These are phyloP conservation scores for Solidago caesia DNA, from an alignment of 129 eudicot species.

Conservation along the genomic window DNA sequence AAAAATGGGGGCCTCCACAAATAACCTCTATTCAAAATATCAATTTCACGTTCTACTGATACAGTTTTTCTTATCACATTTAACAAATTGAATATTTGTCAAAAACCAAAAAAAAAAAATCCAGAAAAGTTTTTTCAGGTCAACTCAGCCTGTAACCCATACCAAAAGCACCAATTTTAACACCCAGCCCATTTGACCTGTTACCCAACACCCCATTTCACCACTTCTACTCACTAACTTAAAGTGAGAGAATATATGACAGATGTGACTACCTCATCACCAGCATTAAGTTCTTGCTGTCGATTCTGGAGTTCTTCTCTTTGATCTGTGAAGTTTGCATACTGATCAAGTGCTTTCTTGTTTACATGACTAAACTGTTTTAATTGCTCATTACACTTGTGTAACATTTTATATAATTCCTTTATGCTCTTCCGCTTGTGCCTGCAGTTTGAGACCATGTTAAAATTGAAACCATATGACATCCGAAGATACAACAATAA, in stretches of 20 bases:
- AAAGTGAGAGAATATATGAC: constrained; percentile 8
- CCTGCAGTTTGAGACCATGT: constrained; percentile 37
- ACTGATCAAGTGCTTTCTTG: constrained; percentile 99
- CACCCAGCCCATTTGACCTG: not conserved
- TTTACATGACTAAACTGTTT: constrained; percentile 97
- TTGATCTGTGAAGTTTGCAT: constrained; percentile 95
- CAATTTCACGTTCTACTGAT: too few relatives aligned
- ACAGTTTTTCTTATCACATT: too few relatives aligned
- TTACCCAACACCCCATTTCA: not conserved
- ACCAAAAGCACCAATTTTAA: too few relatives aligned
- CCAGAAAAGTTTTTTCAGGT: too few relatives aligned
- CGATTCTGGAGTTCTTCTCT: constrained; percentile 89
- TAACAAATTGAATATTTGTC: too few relatives aligned
- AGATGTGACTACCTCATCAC: constrained; percentile 76
- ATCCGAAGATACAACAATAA: constrained; percentile 2
- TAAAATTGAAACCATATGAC: constrained; percentile 14
- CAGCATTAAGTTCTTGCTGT: constrained; percentile 92
- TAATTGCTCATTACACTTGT: constrained; percentile 94
- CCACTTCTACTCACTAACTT: not conserved
- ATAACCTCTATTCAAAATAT: too few relatives aligned
- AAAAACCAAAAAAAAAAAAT: too few relatives aligned
- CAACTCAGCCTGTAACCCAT: too few relatives aligned
- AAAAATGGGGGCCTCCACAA: too few relatives aligned
- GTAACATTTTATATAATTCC: constrained; percentile 87
- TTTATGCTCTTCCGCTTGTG: constrained; percentile 69